Conservation (phyloP, 2,329 filamentous ascomycete species). For the Talaromyces sp. region DNA sequence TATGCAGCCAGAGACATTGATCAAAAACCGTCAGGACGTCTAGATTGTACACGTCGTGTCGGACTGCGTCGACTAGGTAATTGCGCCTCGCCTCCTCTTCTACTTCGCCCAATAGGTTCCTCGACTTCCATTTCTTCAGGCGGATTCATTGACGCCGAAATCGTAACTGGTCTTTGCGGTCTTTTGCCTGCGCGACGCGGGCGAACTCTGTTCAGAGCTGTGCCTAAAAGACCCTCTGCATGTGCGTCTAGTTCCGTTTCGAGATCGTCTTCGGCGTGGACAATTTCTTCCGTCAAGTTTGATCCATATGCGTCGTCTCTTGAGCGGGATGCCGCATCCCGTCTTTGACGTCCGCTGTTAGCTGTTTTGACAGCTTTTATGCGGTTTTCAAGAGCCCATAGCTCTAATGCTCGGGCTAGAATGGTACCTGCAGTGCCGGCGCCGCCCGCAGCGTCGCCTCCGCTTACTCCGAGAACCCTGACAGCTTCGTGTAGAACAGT, state of each 20-base stretch:
- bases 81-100: conserved; percentile 24
- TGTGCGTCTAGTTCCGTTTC: conserved; percentile 44
- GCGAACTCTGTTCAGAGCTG: conserved; percentile 35
- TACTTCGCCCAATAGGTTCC: conserved; percentile 23
- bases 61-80: conserved; percentile 21
- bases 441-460: conserved; percentile 46
- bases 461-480: conserved; percentile 43
- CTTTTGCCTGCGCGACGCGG: conserved; percentile 23
- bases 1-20: neutral
- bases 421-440: conserved; percentile 47
- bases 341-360: conserved; percentile 18
- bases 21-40: conserved; percentile 8
- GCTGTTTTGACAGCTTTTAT: conserved; percentile 24
- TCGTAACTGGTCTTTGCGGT: neutral
- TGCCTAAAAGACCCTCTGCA: conserved; percentile 40
- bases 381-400: conserved; percentile 43
- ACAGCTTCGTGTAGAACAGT: conserved; percentile 71
- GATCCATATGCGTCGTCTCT: conserved; percentile 27
- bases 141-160: conserved; percentile 10
- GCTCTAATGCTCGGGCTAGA: conserved; percentile 43
- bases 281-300: conserved; percentile 38
- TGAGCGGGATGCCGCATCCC: conserved; percentile 28
- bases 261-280: conserved; percentile 33
- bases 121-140: conserved; percentile 24
- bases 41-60: conserved; percentile 17